These are phyloP conservation scores for Cystobasidium onofrii DNA, from an alignment of 768 basidiomycete genomes.

Conservation along the genomic window DNA sequence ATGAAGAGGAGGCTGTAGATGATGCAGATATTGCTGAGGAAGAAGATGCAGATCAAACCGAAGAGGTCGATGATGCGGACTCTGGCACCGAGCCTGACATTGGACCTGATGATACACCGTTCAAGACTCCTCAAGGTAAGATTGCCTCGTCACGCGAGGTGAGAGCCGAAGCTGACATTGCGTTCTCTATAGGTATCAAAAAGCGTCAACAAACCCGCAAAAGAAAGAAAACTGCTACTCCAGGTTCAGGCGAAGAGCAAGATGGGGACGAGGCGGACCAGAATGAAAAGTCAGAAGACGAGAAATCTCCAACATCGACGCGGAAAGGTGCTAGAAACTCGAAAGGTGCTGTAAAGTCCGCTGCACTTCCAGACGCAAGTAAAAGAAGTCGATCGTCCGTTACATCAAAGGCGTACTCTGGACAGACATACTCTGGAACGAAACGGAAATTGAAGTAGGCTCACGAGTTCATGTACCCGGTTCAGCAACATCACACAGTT, in stretches of 20 bases:
- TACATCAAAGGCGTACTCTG: too few species aligned
- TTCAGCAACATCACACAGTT: too few species aligned
- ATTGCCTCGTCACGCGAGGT: too few species aligned
- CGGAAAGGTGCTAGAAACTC: not conserved
- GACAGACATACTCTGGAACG: too few species aligned
- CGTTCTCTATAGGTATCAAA: not conserved
- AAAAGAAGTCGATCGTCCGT: too few species aligned
- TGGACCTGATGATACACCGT: constrained; percentile 22
- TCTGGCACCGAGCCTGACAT: constrained; percentile 7
- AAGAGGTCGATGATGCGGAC: not conserved
- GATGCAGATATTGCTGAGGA: constrained; percentile 18
- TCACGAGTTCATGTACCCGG: too few species aligned
- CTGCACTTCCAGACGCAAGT: too few species aligned
- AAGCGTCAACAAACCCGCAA: not conserved
- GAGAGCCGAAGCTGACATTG: too few species aligned
- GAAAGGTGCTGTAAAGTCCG: not conserved
- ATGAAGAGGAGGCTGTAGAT: constrained; percentile 14
- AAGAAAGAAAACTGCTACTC: constrained; percentile 1
- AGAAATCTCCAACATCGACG: not conserved
- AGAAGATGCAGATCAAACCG: not conserved
- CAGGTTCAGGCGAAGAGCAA: not conserved
- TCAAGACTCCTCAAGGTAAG: not conserved
- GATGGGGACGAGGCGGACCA: not conserved
- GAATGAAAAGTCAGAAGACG: not conserved
- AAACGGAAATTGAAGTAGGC: too few species aligned